phyloP scores from a whole-genome alignment of 2,329 filamentous ascomycete genomes.

The Coniochaeta prunicola region DNA sequence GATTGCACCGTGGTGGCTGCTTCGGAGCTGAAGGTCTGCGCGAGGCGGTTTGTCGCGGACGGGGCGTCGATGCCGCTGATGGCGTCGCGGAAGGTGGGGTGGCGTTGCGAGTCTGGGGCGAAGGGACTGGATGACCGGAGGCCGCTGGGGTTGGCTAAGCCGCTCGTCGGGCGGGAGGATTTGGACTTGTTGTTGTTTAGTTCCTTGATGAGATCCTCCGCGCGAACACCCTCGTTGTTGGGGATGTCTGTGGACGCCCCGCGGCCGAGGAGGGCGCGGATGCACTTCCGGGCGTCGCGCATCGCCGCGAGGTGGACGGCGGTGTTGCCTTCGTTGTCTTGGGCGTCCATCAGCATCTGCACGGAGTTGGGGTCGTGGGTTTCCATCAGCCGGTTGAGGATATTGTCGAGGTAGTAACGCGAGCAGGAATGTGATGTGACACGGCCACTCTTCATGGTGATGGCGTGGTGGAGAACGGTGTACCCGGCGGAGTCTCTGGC shows the following conservation, averaged over 20 bases:
- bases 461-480: conserved; percentile 91
- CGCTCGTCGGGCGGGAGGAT: conserved; percentile 49
- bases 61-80: conserved; percentile 23
- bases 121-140: conserved; percentile 71
- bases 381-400: conserved; percentile 80
- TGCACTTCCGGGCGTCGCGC: conserved; percentile 81
- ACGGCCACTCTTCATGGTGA: conserved; percentile 76
- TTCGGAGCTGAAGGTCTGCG: conserved; percentile 46
- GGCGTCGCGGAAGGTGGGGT: conserved; percentile 45
- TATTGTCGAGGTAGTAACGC: conserved; percentile 86
- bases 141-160: not conserved
- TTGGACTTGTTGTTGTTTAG: conserved; percentile 59
- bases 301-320: conserved; percentile 70
- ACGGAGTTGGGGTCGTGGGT: conserved; percentile 69
- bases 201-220: conserved; percentile 75
- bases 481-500: conserved; percentile 72
- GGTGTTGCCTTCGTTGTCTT: conserved; percentile 84
- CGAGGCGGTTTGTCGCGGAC: conserved; percentile 28
- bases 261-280: conserved; percentile 70
- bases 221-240: conserved; percentile 75
- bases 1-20: conserved; percentile 63
- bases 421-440: conserved; percentile 80
- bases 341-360: conserved; percentile 69
- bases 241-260: conserved; percentile 77
- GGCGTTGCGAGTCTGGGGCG: conserved; percentile 54